A percentile compares a stretch with the other conserved stretches of the same genome.
Evolutionary conservation across 1,139 yeast species (phyloP).

Genomic region (Diutina rugosa): DNA sequence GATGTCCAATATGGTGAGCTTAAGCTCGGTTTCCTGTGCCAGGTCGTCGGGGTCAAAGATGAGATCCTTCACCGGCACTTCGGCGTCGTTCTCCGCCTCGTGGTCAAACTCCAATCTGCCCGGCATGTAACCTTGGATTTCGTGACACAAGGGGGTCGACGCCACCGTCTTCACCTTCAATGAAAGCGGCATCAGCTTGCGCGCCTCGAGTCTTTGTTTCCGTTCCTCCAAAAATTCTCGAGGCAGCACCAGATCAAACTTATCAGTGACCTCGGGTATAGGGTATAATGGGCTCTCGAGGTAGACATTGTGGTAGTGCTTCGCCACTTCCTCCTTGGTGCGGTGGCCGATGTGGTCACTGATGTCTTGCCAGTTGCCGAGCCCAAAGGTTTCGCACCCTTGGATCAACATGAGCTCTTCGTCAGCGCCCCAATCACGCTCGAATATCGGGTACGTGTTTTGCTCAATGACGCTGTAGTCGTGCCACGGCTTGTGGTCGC

Average conservation of each 20-base stretch:
- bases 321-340: conserved; percentile 79
- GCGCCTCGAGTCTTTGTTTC: conserved; percentile 58
- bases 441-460: conserved; percentile 87
- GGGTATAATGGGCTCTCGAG: conserved; percentile 66
- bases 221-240: conserved; percentile 58
- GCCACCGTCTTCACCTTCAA: conserved; percentile 84
- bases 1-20: conserved; percentile 75
- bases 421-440: conserved; percentile 95
- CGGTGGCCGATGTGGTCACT: conserved; percentile 92
- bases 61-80: conserved; percentile 87
- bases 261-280: conserved; percentile 63
- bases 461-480: conserved; percentile 88
- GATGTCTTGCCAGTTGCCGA: conserved; percentile 96
- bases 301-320: conserved; percentile 66
- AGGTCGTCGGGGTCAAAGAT: conserved; percentile 88
- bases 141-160: conserved; percentile 92
- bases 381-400: conserved; percentile 83
- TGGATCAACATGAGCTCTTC: conserved; percentile 82
- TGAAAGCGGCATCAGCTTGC: conserved; percentile 55
- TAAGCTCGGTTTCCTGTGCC: conserved; percentile 77
- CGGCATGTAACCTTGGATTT: conserved; percentile 97
- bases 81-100: conserved; percentile 96
- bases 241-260: conserved; percentile 50
- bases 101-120: conserved; percentile 94
- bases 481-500: conserved; percentile 89